Base-by-base conservation (phyloP, 768 basidiomycete species). In the Tricholoma terreum region DNA sequence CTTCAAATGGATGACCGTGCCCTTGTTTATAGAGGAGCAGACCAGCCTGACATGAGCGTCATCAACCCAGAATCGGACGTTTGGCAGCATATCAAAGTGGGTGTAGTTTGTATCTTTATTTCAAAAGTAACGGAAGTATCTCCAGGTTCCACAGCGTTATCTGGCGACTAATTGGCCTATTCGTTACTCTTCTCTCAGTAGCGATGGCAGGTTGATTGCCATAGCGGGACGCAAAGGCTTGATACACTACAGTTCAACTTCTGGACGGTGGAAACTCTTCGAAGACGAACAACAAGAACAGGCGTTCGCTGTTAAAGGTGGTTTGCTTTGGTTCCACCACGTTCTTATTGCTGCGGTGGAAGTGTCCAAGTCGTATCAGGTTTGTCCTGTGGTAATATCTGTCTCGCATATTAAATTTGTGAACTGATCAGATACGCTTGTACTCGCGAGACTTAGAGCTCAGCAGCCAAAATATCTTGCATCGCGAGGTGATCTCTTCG, bases 51-150 rank as follows among this genome's bases (percentile, higher is more conserved):
- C 68, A 89, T 97, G 87, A 96, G 93, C 67, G 87, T 99, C 56
- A 97, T 98, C 66, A 98, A 98, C 67, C 94, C 95, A 14, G 94
- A 96, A 69, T 92, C 92, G 3, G 95, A 98, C 65, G 95, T 98
- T 15, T 98, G 96, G 95, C 94, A 98, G 64, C 90, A 91, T 73
- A 89, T 98, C 71, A 96, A 95, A 83, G 93, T 83, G 61, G 51
- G 62, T 63, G 17, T 15, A 14, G 19, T 24, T 14, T 51, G 49
- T 31, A 10, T 49, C 11, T 43, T 5, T 6, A 21, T 34, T n/a
- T 48, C 17, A 31, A 30, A 17, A 17, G 17, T 49, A 30, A 30
- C 46, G 10, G 7, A 17, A 10, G 30, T 3, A 17, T 17, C 8
- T 31, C 49, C 60, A 97, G 94, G 85, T 98, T 17, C 97, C 97